Conservation (phyloP, 2,329 filamentous ascomycete species). For the Pseudogymnoascus sp. region DNA sequence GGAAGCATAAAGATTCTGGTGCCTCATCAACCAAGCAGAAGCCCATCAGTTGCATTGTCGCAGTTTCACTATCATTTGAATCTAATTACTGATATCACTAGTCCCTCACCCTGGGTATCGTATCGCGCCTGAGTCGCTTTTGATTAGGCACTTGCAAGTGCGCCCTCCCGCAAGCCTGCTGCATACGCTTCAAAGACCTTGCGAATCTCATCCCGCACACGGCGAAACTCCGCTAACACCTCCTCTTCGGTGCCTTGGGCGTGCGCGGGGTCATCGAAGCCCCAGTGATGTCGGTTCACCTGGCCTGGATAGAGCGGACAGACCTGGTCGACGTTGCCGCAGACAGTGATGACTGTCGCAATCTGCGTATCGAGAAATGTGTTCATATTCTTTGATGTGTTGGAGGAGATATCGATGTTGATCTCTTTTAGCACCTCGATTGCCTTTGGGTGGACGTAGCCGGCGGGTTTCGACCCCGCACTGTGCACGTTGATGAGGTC, state of each 20-base stretch:
- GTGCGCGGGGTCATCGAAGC: constrained; percentile 14
- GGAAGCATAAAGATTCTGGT: too few relatives aligned
- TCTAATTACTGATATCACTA: too few relatives aligned
- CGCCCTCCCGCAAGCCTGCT: constrained; percentile 11
- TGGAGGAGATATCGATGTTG: constrained; percentile 12
- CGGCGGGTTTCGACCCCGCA: constrained; percentile 13
- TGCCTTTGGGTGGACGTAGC: constrained; percentile 13
- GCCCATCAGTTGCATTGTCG: too few relatives aligned
- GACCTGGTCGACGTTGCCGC: constrained; percentile 13
- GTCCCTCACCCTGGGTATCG: too few relatives aligned
- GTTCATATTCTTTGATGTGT: constrained; percentile 15
- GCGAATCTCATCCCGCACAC: constrained; percentile 13
- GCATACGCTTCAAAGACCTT: constrained; percentile 14
- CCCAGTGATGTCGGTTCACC: constrained; percentile 13
- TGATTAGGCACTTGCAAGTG: background rate
- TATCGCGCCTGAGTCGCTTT: background rate
- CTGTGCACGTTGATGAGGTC: constrained; percentile 14
- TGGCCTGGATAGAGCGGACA: constrained; percentile 13
- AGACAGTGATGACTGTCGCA: constrained; percentile 13
- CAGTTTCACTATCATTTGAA: background rate
- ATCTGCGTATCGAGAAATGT: constrained; percentile 9
- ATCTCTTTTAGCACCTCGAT: constrained; percentile 13
- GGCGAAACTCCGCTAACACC: constrained; percentile 13
- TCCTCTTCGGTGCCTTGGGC: constrained; percentile 12
- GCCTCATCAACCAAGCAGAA: too few relatives aligned